Percentiles rank a stretch among this genome's conserved stretches.
Evolutionary conservation across 73 alveolate species (phyloP).

Genomic region (Tetrahymena malaccensis): DNA sequence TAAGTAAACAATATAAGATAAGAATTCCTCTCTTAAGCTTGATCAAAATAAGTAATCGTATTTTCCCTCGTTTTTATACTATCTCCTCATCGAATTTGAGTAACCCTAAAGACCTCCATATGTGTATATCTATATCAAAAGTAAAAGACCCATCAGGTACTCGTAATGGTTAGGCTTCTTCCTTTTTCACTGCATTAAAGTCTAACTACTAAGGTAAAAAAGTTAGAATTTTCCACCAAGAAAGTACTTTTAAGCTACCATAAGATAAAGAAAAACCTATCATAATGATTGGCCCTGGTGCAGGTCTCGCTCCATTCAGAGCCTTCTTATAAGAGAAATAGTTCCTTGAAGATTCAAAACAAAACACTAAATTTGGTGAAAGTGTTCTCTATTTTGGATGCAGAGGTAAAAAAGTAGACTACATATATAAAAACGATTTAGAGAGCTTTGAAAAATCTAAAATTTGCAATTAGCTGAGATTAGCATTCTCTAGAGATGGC

Average conservation of each 20-base stretch:
- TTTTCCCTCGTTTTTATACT: constrained; percentile 63
- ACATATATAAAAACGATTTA: constrained; percentile 49
- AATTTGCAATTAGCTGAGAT: constrained; percentile 39
- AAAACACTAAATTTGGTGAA: constrained; percentile 38
- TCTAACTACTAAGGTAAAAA: constrained; percentile 26
- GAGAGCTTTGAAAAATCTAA: constrained; percentile 48
- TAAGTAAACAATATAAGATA: constrained; percentile 49
- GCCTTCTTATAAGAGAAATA: constrained; percentile 60
- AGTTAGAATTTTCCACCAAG: constrained; percentile 42
- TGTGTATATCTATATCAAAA: constrained; percentile 25
- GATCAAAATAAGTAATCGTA: constrained; percentile 53
- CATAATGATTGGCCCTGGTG: constrained; percentile 63
- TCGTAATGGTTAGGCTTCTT: constrained; percentile 51
- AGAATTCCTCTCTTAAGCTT: constrained; percentile 46
- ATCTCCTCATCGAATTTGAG: constrained; percentile 46
- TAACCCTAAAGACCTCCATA: constrained; percentile 36
- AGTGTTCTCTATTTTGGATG: constrained; percentile 50
- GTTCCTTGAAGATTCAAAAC: constrained; percentile 18
- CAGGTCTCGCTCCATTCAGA: constrained; percentile 71
- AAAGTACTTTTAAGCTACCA: constrained; percentile 56
- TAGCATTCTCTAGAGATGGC: constrained; percentile 67
- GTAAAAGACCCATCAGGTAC: constrained; percentile 32
- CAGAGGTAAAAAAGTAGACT: constrained; percentile 49
- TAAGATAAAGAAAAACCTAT: constrained; percentile 52
- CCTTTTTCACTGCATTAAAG: constrained; percentile 39